phyloP scores from a whole-genome alignment of 2,329 filamentous ascomycete genomes.

The Colletotrichum musicola region DNA sequence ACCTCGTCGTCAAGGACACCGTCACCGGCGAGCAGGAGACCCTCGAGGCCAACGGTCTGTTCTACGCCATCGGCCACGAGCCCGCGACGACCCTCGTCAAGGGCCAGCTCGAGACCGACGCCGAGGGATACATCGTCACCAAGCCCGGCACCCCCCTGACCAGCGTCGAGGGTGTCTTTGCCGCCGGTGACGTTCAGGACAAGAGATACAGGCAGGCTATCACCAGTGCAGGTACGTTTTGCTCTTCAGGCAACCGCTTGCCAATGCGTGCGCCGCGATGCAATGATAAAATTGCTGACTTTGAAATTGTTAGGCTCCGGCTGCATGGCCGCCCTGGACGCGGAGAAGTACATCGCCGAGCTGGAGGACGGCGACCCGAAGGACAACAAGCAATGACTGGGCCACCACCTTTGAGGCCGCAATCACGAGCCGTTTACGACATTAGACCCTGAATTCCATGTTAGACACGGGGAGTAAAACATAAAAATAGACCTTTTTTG shows the following conservation, averaged over 20 bases:
- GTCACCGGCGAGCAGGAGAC: conserved; percentile 82
- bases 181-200: conserved; percentile 97
- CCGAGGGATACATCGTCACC: conserved; percentile 91
- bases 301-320: conserved; percentile 75
- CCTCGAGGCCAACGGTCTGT: conserved; percentile 91
- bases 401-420: conserved; percentile 33
- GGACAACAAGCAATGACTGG: conserved; percentile 40
- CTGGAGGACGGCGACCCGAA: conserved; percentile 63
- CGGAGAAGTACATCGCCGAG: conserved; percentile 92
- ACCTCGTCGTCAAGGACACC: conserved; percentile 85
- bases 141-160: conserved; percentile 90
- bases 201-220: conserved; percentile 98
- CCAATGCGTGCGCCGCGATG: neutral
- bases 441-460: conserved; percentile 11
- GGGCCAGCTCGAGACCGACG: conserved; percentile 88
- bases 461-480: conserved; percentile 14
- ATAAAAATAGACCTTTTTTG: conserved; percentile 34
- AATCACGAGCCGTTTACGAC: conserved; percentile 5
- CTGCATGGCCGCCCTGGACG: conserved; percentile 95
- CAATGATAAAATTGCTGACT: conserved; percentile 37
- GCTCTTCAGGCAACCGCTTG: neutral
- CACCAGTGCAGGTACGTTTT: conserved; percentile 87
- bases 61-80: conserved; percentile 98
- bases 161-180: conserved; percentile 91
- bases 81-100: conserved; percentile 93